Evolutionary conservation across 2,329 filamentous ascomycete genomes (phyloP).

Genomic region (Capronia coronata): DNA sequence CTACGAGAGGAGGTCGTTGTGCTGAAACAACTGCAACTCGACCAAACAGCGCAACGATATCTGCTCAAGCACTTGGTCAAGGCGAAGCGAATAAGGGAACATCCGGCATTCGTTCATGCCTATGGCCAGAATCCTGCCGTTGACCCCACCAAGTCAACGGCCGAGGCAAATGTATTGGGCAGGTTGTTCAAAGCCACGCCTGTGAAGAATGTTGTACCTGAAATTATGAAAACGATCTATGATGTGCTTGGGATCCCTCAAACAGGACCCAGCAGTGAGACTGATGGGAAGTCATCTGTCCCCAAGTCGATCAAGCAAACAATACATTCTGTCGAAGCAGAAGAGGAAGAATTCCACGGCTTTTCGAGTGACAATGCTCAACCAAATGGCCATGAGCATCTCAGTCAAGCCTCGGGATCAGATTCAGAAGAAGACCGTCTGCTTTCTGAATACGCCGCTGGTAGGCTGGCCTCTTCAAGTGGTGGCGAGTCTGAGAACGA

Average conservation of each 20-base stretch:
- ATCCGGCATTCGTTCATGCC: conserved; percentile 42
- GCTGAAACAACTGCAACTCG: conserved; percentile 51
- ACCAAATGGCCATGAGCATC: neutral
- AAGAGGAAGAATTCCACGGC: conserved; percentile 28
- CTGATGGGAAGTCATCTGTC: conserved; percentile 13
- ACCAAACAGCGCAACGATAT: conserved; percentile 46
- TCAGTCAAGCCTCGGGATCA: neutral
- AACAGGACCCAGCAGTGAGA: neutral
- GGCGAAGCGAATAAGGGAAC: conserved; percentile 52
- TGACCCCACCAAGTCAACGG: conserved; percentile 39
- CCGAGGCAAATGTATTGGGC: conserved; percentile 53
- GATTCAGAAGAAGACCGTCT: conserved; percentile 11
- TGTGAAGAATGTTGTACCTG: conserved; percentile 50
- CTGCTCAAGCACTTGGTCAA: conserved; percentile 52
- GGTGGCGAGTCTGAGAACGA: neutral
- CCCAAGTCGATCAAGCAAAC: conserved; percentile 18
- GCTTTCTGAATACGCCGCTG: conserved; percentile 4
- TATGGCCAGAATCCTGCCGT: conserved; percentile 33
- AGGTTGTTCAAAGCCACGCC: conserved; percentile 55
- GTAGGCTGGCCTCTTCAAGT: conserved; percentile 14
- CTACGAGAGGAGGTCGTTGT: conserved; percentile 51
- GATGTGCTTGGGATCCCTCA: conserved; percentile 33
- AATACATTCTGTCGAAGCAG: neutral
- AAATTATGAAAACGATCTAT: conserved; percentile 39
- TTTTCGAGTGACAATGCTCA: conserved; percentile 22